A percentile compares a stretch with the other conserved stretches of the same genome.
These are phyloP conservation scores for Paramarasmius palmivorus DNA, from an alignment of 1,284 basidiomycete species.

Conservation along the genomic window DNA sequence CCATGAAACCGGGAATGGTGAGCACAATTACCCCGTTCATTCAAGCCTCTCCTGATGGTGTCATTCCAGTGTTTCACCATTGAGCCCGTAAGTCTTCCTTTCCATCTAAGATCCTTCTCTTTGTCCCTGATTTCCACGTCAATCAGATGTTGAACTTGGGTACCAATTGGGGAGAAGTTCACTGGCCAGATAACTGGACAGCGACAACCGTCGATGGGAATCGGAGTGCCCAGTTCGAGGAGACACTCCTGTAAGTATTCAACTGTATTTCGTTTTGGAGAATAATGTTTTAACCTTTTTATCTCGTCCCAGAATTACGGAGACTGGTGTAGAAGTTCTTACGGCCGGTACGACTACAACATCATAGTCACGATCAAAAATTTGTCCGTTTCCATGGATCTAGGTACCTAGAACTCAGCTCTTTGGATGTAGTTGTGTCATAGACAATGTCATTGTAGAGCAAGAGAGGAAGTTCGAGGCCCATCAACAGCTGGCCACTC, in stretches of 20 bases:
- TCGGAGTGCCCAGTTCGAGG: conserved; percentile 93
- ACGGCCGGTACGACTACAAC: conserved; percentile 51
- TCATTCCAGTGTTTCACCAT: conserved; percentile 54
- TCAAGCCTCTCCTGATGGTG: conserved; percentile 13
- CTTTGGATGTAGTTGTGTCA: neutral
- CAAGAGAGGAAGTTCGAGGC: neutral
- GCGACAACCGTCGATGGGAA: conserved; percentile 90
- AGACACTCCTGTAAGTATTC: conserved; percentile 76
- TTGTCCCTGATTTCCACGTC: conserved; percentile 5
- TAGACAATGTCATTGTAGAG: neutral
- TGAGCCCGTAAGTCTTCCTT: conserved; percentile 61
- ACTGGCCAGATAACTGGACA: conserved; percentile 94
- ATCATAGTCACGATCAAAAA: conserved; percentile 21
- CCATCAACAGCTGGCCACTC: neutral
- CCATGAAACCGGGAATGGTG: conserved; percentile 86
- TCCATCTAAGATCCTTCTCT: conserved; percentile 13
- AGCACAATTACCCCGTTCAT: conserved; percentile 15
- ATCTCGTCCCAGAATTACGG: conserved; percentile 72
- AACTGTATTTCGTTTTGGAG: conserved; percentile 1
- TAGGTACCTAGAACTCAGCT: conserved; percentile 7
- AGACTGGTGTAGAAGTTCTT: conserved; percentile 87
- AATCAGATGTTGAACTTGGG: conserved; percentile 91
- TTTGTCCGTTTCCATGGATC: conserved; percentile 26
- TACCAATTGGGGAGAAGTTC: conserved; percentile 65
- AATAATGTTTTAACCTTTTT: conserved; percentile 16